Conservation (phyloP, 495 filamentous ascomycete species). For the Aspergillus avenaceus region DNA sequence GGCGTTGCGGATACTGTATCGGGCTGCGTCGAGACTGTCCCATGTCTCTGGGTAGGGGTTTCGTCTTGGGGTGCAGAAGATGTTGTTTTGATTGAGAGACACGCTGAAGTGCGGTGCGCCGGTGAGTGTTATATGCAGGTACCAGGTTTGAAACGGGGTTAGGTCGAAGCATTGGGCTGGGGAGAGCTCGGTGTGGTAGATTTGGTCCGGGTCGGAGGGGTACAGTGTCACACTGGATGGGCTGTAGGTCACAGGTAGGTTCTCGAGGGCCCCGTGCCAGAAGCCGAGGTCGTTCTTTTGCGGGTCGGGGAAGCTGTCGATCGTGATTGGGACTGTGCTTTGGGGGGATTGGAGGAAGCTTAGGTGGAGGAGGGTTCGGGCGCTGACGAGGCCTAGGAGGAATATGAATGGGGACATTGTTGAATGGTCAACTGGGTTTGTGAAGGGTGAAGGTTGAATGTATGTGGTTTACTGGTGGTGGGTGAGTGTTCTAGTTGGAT, state of each 20-base stretch:
- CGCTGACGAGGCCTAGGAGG: background rate
- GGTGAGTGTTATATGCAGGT: constrained; percentile 68
- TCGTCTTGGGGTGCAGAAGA: constrained; percentile 51
- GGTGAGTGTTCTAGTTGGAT: too few species aligned
- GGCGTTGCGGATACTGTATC: constrained; percentile 39
- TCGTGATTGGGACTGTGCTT: constrained; percentile 40
- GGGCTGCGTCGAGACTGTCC: constrained; percentile 65
- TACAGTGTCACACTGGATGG: constrained; percentile 58
- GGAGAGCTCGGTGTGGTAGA: constrained; percentile 64
- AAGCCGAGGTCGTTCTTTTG: constrained; percentile 60
- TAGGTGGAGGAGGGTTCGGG: background rate
- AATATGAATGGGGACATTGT: background rate
- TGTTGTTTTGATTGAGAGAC: constrained; percentile 70
- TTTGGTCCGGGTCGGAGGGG: constrained; percentile 63
- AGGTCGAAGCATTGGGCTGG: constrained; percentile 57
- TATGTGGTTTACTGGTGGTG: too few species aligned
- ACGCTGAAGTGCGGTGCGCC: constrained; percentile 66
- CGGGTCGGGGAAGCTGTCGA: constrained; percentile 59
- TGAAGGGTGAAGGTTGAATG: too few species aligned
- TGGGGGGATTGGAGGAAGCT: constrained; percentile 19
- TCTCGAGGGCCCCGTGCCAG: constrained; percentile 69
- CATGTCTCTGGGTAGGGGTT: constrained; percentile 70
- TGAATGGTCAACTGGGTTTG: background rate
- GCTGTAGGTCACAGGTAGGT: constrained; percentile 48
- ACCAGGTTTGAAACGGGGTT: constrained; percentile 45